These are phyloP conservation scores for Sherardia arvensis DNA, from an alignment of 257 asterid species.

Conservation along the genomic window DNA sequence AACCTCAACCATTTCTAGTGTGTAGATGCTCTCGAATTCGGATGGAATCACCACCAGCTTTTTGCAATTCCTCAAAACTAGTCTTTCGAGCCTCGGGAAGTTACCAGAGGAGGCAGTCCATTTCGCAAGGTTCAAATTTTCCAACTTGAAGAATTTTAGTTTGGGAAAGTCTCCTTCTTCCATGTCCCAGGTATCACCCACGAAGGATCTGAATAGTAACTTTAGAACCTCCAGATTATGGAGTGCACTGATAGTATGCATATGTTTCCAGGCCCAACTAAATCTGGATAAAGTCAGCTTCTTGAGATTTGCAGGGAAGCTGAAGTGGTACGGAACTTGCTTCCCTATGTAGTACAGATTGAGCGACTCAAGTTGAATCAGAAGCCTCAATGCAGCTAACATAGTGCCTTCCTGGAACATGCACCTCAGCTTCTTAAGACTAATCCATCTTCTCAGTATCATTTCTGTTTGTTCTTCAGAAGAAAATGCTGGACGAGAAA, in stretches of 20 bases:
- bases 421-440: not conserved
- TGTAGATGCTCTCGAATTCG: no score
- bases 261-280: not conserved
- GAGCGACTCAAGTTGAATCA: not conserved
- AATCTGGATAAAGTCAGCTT: not conserved
- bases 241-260: not conserved
- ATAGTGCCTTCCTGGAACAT: not conserved
- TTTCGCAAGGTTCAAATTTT: no score
- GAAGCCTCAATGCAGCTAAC: not conserved
- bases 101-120: no score
- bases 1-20: no score
- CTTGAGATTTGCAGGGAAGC: not conserved
- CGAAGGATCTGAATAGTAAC: not conserved
- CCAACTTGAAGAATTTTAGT: no score
- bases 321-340: not conserved
- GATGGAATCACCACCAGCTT: no score
- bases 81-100: no score
- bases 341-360: not conserved
- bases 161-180: no score
- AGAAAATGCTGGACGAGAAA: slow-evolving; percentile 6
- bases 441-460: not conserved
- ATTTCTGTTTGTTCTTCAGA: not conserved
- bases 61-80: no score
- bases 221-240: not conserved
- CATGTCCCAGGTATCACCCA: not conserved